Base-by-base conservation (phyloP, 495 filamentous ascomycete genomes). In the Pyronema omphalodes region DNA sequence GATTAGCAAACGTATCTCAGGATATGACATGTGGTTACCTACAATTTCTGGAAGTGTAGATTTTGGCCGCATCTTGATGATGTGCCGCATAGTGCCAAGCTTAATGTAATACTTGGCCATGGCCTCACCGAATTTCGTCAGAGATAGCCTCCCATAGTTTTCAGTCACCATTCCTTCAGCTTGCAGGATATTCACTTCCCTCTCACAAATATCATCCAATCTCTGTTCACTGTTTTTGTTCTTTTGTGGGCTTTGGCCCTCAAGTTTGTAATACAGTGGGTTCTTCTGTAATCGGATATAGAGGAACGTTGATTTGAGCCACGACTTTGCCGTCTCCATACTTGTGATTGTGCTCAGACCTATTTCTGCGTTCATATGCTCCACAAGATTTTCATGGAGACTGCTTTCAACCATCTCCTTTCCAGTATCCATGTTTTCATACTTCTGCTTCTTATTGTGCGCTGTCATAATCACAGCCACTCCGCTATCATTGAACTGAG, bases 21-120 rank as follows among this genome's bases (percentile, higher is more conserved):
- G 23, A 29, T 29, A 29, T 2, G 5, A 41, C 1, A 45, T 8
- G 9, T 48, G 44, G n/a, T 7, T 6, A 68, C 82, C 70, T 69
- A 91, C 86, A 63, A 93, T 81, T 33, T 85, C 73, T 35, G 80
- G 78, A 18, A 86, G 70, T 5, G 73, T 74, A 0, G 80, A 75
- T 15, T 75, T 75, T 6, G 68, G 64, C 19, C 76, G 73, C 51
- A 98, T 69, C 1, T 70, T 69, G 18, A 94, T 65, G 3, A 95
- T 65, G 1, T 72, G 67, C 60, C 81, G 83, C 88, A 96, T 96
- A 0, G 88, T 94, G 43, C 83, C 74, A 59, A 93, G 93, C n/a
- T 80, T 78, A 2, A 98, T 71, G 70, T 88, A 94, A 64, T 94
- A 95, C 51, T 80, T 80, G 37, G 91, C 86, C 91, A 98, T 98